Evolutionary conservation across 2,329 filamentous ascomycete species (phyloP).

Genomic region (Daldinia eschscholtzii): DNA sequence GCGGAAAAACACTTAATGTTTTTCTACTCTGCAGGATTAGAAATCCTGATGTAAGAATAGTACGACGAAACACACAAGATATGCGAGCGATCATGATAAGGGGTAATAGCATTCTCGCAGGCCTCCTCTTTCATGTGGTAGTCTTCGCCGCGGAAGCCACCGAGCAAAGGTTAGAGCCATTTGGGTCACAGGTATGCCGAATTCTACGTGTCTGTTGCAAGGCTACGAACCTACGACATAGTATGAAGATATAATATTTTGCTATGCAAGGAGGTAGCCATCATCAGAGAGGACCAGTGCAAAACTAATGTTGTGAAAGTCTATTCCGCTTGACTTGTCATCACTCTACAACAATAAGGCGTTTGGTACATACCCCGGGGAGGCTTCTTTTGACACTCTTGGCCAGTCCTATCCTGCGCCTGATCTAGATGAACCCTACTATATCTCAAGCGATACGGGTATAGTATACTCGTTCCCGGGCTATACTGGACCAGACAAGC

Average conservation of each 20-base stretch:
- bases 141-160: constrained; percentile 4
- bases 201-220: neutral
- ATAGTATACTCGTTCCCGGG: constrained; percentile 59
- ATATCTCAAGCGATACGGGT: constrained; percentile 57
- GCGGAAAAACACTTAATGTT: neutral
- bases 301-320: constrained; percentile 40
- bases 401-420: constrained; percentile 59
- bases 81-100: constrained; percentile 25
- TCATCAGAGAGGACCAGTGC: no score
- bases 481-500: constrained; percentile 52
- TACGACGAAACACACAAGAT: constrained; percentile 1
- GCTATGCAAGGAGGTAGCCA: neutral
- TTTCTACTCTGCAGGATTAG: constrained; percentile 23
- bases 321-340: constrained; percentile 52
- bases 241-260: neutral
- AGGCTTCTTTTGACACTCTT: constrained; percentile 59
- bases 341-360: constrained; percentile 62
- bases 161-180: constrained; percentile 5
- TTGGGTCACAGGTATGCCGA: constrained; percentile 29
- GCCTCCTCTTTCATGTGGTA: constrained; percentile 18
- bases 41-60: constrained; percentile 28
- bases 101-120: constrained; percentile 21
- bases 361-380: constrained; percentile 59
- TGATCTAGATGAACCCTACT: constrained; percentile 50
- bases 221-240: neutral